Percentiles rank a stretch among this genome's conserved stretches.
phyloP scores from a whole-genome alignment of 2,329 filamentous ascomycete genomes.

The Cordyceps tenuipes region DNA sequence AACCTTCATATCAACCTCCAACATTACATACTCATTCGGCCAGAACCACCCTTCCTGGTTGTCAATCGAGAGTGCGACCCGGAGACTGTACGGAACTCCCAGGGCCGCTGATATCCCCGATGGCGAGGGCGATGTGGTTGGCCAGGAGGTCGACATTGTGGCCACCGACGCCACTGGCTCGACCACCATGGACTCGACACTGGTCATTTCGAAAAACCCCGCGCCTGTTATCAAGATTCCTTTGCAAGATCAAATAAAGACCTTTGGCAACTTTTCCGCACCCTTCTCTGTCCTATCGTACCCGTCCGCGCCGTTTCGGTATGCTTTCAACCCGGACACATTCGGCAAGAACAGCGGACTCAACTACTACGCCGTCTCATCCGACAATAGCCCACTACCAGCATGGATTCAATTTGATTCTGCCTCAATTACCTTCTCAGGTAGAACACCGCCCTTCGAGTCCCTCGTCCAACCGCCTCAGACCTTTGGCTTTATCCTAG shows the following conservation, averaged over 20 bases:
- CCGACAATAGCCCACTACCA: slow-evolving; percentile 72
- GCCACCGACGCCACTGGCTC: slow-evolving; percentile 61
- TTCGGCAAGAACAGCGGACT: slow-evolving; percentile 52
- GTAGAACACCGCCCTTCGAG: slow-evolving; percentile 57
- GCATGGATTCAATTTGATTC: slow-evolving; percentile 76
- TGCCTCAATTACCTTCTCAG: slow-evolving; percentile 56
- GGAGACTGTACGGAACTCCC: slow-evolving; percentile 66
- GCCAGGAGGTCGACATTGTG: slow-evolving; percentile 54
- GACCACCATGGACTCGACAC: slow-evolving; percentile 54
- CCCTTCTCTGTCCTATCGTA: slow-evolving; percentile 51
- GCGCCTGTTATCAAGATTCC: slow-evolving; percentile 48
- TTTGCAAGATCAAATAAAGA: slow-evolving; percentile 47
- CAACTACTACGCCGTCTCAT: slow-evolving; percentile 70
- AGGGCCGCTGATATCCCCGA: slow-evolving; percentile 37
- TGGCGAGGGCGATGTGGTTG: slow-evolving; percentile 41
- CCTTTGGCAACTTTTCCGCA: slow-evolving; percentile 50
- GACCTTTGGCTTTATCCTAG: slow-evolving; percentile 60
- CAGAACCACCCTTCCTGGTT: slow-evolving; percentile 64
- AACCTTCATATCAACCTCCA: slow-evolving; percentile 61
- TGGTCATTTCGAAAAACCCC: slow-evolving; percentile 57
- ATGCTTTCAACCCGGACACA: slow-evolving; percentile 47
- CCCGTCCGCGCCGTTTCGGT: slow-evolving; percentile 44
- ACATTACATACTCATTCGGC: slow-evolving; percentile 59
- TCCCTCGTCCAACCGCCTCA: slow-evolving; percentile 61
- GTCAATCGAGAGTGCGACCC: slow-evolving; percentile 54